Percentiles rank a stretch among this genome's conserved stretches.
Evolutionary conservation across 164 flowering plant genomes (phyloP).

Genomic region (Cinnamomum chago): DNA sequence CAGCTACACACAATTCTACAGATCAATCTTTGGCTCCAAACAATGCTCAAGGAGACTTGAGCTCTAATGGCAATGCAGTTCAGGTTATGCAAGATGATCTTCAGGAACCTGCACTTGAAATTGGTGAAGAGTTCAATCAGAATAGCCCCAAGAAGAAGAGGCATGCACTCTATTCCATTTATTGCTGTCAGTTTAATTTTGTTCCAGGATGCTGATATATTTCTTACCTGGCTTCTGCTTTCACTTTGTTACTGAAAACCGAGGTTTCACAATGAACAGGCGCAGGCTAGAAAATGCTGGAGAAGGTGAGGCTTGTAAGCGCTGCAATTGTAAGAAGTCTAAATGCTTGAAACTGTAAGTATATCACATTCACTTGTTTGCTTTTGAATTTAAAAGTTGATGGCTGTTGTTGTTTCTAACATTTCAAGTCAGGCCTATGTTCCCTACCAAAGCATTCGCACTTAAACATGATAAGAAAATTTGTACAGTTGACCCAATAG

Average conservation of each 20-base stretch:
- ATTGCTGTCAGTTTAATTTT: neutral
- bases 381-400: neutral
- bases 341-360: conserved; percentile 98
- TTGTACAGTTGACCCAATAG: neutral
- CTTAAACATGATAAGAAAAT: neutral
- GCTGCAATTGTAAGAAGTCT: conserved; percentile 93
- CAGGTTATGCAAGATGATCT: conserved; percentile 40
- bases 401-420: neutral
- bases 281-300: conserved; percentile 49
- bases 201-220: neutral
- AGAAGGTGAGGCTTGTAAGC: conserved; percentile 74
- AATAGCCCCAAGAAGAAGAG: conserved; percentile 84
- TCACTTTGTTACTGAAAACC: neutral
- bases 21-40: conserved; percentile 24
- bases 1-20: conserved; percentile 30
- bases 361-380: conserved; percentile 1
- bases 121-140: conserved; percentile 51
- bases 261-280: conserved; percentile 38
- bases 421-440: neutral
- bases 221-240: neutral
- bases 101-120: conserved; percentile 30
- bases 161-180: conserved; percentile 25
- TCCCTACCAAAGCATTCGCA: neutral
- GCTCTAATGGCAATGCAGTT: conserved; percentile 29
- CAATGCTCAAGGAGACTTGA: conserved; percentile 33